A percentile compares a stretch with the other conserved stretches of the same genome.
Evolutionary conservation across 495 filamentous ascomycete genomes (phyloP).

Genomic region (Neurospora cerealis): DNA sequence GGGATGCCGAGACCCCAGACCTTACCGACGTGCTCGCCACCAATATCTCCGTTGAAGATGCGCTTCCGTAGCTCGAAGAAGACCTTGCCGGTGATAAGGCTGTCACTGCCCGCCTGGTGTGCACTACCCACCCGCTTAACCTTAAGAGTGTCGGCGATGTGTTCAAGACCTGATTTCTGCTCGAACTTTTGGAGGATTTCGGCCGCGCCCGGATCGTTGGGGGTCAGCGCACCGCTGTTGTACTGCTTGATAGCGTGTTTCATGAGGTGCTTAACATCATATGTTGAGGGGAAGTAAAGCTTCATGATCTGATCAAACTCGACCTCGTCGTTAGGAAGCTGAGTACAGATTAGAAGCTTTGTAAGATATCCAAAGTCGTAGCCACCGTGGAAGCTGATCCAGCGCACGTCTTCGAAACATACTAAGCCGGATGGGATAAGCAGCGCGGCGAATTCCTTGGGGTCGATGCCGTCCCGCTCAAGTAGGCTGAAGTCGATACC

Average conservation of each 20-base stretch:
- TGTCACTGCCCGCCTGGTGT: slow-evolving; percentile 88
- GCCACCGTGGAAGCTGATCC: slow-evolving; percentile 97
- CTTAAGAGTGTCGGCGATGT: slow-evolving; percentile 85
- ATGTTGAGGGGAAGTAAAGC: slow-evolving; percentile 84
- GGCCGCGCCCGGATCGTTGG: slow-evolving; percentile 48
- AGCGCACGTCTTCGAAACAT: slow-evolving; percentile 77
- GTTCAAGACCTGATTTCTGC: slow-evolving; percentile 79
- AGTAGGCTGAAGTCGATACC: slow-evolving; percentile 81
- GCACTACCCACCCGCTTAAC: slow-evolving; percentile 75
- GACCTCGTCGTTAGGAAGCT: slow-evolving; percentile 75
- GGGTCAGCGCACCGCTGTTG: slow-evolving; percentile 55
- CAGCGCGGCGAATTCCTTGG: slow-evolving; percentile 74
- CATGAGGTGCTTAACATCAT: slow-evolving; percentile 96
- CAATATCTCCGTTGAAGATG: slow-evolving; percentile 75
- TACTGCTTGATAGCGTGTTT: slow-evolving; percentile 55
- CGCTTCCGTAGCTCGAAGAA: slow-evolving; percentile 81
- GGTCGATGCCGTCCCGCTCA: slow-evolving; percentile 84
- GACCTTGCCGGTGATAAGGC: slow-evolving; percentile 81
- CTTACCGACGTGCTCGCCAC: slow-evolving; percentile 67
- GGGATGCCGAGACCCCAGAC: slow-evolving; percentile 69
- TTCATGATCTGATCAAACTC: slow-evolving; percentile 77
- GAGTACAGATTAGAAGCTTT: slow-evolving; percentile 74
- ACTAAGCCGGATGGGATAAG: slow-evolving; percentile 87
- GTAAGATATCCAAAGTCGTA: slow-evolving; percentile 97
- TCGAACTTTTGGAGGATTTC: slow-evolving; percentile 71